Evolutionary conservation across 768 basidiomycete genomes (phyloP), one percentile per base, ranked within the genome.

Genomic region (Tylopilus balloui): DNA sequence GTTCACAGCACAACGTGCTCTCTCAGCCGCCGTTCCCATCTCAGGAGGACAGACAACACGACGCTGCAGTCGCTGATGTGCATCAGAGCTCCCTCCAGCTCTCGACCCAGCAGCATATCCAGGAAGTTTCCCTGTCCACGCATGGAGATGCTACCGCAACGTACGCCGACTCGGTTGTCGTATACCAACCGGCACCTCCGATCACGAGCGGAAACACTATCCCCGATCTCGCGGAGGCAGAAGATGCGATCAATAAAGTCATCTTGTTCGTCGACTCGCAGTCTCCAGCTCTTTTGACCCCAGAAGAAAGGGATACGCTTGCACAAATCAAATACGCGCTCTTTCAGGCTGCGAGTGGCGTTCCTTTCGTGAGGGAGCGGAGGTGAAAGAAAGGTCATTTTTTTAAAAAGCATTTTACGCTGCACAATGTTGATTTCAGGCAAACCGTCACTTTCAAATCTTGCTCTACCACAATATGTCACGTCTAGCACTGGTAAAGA

Each of bases 211-310:
- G 62, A 38, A 61, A 50, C 42, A 59, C 57, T 19, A 57, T 67
- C 24, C 73, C 77, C 17, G 71, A 74, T 42, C 59, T 74, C n/a
- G 59, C 65, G 1, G 77, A 81, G 42, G 81, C 77, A 2, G 77
- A 83, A 42, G 73, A 73, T 10, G 76, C 80, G 21, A 63, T 84
- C 45, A 73, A 78, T 60, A 78, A 69, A 53, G 69, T 85, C 48
- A 71, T 84, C 53, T 37, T 66, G 12, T 85, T 75, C 52, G 61
- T 83, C 52, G 78, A 83, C 60, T 65, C 70, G 27, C 70, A 69
- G 41, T 55, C 60, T 34, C 62, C 62, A 9, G 38, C 57, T 19
- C 52, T 71, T 7, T 50, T 73, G 53, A 63, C 60, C 32, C 42
- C 47, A 8, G 65, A 59, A 43, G 76, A 76, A 56, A 73, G 72